Percentiles rank a stretch among this genome's conserved stretches.
These are phyloP conservation scores for Xylaria sp. DNA, from an alignment of 2,329 filamentous ascomycete species.

Conservation along the genomic window DNA sequence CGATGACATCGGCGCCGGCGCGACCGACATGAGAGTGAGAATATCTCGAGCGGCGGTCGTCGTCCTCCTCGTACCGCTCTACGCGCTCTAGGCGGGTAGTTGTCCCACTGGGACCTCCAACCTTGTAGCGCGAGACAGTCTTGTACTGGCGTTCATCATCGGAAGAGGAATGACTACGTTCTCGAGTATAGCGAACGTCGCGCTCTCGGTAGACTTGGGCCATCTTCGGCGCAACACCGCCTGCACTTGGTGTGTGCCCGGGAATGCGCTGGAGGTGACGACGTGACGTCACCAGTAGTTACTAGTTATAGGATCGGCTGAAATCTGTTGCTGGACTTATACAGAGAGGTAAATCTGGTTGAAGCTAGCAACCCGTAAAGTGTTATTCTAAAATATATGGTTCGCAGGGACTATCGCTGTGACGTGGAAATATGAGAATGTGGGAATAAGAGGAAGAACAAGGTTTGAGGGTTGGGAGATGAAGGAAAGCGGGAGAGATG, in stretches of 20 bases:
- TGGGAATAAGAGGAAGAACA: background rate
- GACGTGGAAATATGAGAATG: slow-evolving; percentile 7
- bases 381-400: slow-evolving; percentile 16
- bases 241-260: background rate
- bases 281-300: slow-evolving; percentile 34
- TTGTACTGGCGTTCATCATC: slow-evolving; percentile 47
- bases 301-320: background rate
- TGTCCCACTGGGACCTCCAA: slow-evolving; percentile 43
- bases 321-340: slow-evolving; percentile 1
- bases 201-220: slow-evolving; percentile 47
- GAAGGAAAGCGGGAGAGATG: slow-evolving; percentile 18
- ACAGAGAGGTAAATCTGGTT: background rate
- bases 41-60: slow-evolving; percentile 43
- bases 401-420: slow-evolving; percentile 21
- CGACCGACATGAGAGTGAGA: slow-evolving; percentile 44
- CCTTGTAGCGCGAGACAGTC: slow-evolving; percentile 48
- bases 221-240: slow-evolving; percentile 28
- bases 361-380: slow-evolving; percentile 28
- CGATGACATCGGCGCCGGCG: slow-evolving; percentile 39
- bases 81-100: slow-evolving; percentile 41
- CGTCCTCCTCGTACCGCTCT: slow-evolving; percentile 45
- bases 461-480: slow-evolving; percentile 9
- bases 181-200: slow-evolving; percentile 48
- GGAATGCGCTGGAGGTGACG: background rate
- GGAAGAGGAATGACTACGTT: slow-evolving; percentile 44